Conservation (phyloP, 2,329 filamentous ascomycete genomes). For the Colletotrichum tofieldiae region DNA sequence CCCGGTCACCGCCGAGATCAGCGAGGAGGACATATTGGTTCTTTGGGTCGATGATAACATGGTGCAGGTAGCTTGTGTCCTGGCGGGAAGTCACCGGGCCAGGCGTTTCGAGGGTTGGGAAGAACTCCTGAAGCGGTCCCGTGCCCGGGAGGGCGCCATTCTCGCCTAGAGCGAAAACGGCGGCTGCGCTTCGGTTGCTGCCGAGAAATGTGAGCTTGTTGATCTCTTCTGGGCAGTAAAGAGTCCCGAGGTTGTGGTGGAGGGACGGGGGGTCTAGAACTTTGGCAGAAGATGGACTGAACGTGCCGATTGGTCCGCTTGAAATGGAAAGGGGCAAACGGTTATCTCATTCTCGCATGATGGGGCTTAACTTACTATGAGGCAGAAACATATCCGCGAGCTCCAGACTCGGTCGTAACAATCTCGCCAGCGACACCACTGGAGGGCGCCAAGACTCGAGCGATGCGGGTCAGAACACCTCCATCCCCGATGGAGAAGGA, state of each 20-base stretch:
- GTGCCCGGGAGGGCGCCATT: constrained; percentile 42
- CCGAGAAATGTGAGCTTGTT: constrained; percentile 28
- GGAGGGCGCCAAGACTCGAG: constrained; percentile 39
- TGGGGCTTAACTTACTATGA: constrained; percentile 42
- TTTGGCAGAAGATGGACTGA: constrained; percentile 7
- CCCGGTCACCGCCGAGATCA: constrained; percentile 41
- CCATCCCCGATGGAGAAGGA: constrained; percentile 43
- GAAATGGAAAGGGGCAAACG: constrained; percentile 15
- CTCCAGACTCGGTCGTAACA: constrained; percentile 41
- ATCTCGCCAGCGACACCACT: constrained; percentile 45
- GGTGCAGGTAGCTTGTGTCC: constrained; percentile 41
- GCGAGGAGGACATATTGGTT: constrained; percentile 39
- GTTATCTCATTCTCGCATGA: constrained; percentile 17
- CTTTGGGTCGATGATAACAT: constrained; percentile 42
- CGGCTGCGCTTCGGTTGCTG: constrained; percentile 41
- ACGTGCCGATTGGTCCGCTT: constrained; percentile 20
- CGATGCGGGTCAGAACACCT: constrained; percentile 41
- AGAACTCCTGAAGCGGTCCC: constrained; percentile 43
- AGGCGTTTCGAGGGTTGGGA: constrained; percentile 42
- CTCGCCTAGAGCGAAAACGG: constrained; percentile 40
- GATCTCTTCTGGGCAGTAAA: not conserved
- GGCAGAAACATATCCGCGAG: constrained; percentile 42
- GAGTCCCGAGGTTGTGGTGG: not conserved
- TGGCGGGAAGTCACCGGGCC: constrained; percentile 41
- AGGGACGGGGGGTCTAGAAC: not conserved